Conservation (phyloP, 148 eudicot species). For the Dysphania ambrosioides region DNA sequence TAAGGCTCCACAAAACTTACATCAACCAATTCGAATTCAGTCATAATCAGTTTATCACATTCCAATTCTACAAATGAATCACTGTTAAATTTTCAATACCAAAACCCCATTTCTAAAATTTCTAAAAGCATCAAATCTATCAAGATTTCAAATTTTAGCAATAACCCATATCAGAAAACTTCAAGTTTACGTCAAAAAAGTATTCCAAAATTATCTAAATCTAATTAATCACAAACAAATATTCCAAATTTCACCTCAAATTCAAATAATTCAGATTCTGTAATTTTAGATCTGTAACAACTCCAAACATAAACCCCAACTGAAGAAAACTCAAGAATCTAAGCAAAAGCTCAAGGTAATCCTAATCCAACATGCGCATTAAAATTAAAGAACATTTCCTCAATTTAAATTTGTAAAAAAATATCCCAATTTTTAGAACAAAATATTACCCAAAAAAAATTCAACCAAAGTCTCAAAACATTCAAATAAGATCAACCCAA, state of each 20-base stretch:
- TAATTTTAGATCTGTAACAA: slow-evolving; percentile 30
- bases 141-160: not conserved
- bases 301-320: slow-evolving; percentile 4
- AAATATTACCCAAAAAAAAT: slow-evolving; percentile 6
- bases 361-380: slow-evolving; percentile 16
- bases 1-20: slow-evolving; percentile 10
- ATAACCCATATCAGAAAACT: slow-evolving; percentile 2
- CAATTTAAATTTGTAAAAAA: not conserved
- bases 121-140: not conserved
- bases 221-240: not conserved
- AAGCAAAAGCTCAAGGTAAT: slow-evolving; percentile 11
- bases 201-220: not conserved
- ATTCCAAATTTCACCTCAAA: slow-evolving; percentile 19
- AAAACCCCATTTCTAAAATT: too few relatives aligned
- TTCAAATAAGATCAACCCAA: too few relatives aligned
- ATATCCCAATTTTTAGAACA: slow-evolving; percentile 9
- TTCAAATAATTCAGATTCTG: slow-evolving; percentile 15
- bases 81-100: too few relatives aligned
- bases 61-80: not conserved
- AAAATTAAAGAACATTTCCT: slow-evolving; percentile 13
- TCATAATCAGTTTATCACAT: slow-evolving; percentile 8
- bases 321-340: not conserved
- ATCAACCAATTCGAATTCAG: slow-evolving; percentile 4
- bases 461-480: too few relatives aligned
- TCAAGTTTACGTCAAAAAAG: slow-evolving; percentile 12